A percentile compares a stretch with the other conserved stretches of the same genome.
These are phyloP conservation scores for Schizothecium vesticola DNA, from an alignment of 495 filamentous ascomycete species.

Conservation along the genomic window DNA sequence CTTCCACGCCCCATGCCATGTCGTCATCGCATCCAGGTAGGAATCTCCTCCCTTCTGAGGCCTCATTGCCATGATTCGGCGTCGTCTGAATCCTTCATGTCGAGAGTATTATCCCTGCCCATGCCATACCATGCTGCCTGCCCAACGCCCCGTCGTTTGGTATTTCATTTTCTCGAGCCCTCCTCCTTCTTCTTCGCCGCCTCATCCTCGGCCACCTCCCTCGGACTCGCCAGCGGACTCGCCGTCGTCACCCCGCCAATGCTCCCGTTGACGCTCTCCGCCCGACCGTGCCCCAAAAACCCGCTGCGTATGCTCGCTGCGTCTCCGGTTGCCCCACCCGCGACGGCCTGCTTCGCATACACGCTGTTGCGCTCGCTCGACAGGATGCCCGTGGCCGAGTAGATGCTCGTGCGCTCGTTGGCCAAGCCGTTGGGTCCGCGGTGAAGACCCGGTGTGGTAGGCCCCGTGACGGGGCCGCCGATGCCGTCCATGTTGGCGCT, in stretches of 20 bases:
- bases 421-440: conserved; percentile 58
- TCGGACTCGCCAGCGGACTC: conserved; percentile 58
- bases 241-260: conserved; percentile 39
- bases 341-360: conserved; percentile 62
- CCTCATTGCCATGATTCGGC: not conserved
- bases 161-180: conserved; percentile 7
- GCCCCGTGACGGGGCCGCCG: conserved; percentile 19
- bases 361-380: conserved; percentile 74
- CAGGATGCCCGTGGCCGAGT: conserved; percentile 69
- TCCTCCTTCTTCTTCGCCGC: conserved; percentile 20
- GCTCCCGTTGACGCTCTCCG: conserved; percentile 77
- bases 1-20: not conserved
- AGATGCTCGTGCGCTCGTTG: conserved; percentile 79
- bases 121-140: not conserved
- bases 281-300: conserved; percentile 65
- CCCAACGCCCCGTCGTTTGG: not conserved
- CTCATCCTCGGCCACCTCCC: conserved; percentile 28
- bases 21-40: not conserved
- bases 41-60: not conserved
- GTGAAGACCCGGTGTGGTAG: conserved; percentile 42
- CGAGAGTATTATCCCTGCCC: not conserved
- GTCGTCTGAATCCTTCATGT: not conserved
- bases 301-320: conserved; percentile 75
- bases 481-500: conserved; percentile 62
- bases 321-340: conserved; percentile 54